Conservation (phyloP, 345 rosid species). For the Corchorus olitorius region DNA sequence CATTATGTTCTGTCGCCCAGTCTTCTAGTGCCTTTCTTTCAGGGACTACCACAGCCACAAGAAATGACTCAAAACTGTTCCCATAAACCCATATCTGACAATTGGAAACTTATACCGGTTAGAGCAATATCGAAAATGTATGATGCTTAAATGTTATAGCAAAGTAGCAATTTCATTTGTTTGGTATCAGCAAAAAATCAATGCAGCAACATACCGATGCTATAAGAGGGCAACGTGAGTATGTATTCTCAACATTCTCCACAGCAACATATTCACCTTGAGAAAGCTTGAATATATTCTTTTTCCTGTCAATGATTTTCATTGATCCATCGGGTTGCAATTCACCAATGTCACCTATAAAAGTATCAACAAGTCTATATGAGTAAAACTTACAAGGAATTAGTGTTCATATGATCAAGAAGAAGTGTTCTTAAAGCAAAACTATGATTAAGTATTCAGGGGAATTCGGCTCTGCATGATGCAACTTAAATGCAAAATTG, state of each 20-base stretch:
- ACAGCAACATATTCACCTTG: constrained; percentile 98
- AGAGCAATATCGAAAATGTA: background rate
- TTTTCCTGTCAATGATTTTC: constrained; percentile 92
- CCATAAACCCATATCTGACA: constrained; percentile 89
- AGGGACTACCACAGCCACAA: constrained; percentile 84
- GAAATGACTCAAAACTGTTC: constrained; percentile 92
- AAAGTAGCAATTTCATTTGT: background rate
- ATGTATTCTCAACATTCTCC: constrained; percentile 75
- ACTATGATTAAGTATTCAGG: background rate
- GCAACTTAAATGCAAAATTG: constrained; percentile 4
- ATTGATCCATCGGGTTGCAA: constrained; percentile 83
- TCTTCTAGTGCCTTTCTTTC: constrained; percentile 75
- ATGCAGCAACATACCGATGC: constrained; percentile 54
- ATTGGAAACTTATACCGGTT: background rate
- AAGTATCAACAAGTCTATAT: background rate
- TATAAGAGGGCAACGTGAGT: constrained; percentile 67
- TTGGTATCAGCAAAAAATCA: background rate
- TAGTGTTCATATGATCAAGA: background rate
- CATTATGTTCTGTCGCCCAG: constrained; percentile 60
- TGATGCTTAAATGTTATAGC: background rate
- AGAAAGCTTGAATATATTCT: constrained; percentile 93
- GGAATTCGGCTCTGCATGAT: background rate
- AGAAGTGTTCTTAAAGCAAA: no score
- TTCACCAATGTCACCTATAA: constrained; percentile 89
- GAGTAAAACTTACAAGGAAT: background rate